Evolutionary conservation across 1,139 yeast genomes (phyloP).

Genomic region (Casaregolazyma lundiana): DNA sequence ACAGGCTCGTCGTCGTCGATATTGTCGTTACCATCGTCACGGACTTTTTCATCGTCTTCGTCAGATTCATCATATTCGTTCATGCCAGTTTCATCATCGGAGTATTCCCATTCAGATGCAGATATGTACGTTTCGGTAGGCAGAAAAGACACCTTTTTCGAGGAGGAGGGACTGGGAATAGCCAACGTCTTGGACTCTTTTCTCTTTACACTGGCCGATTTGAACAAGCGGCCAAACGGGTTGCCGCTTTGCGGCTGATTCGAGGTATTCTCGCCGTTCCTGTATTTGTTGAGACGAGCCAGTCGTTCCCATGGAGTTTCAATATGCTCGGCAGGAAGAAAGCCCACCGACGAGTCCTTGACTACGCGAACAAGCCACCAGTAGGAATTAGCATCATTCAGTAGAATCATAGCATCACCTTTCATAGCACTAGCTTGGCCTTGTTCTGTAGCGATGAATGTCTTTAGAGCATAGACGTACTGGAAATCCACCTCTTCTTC

Average conservation of each 20-base stretch:
- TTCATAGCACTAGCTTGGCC: slow-evolving; percentile 78
- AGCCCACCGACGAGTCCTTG: slow-evolving; percentile 61
- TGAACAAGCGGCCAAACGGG: slow-evolving; percentile 21
- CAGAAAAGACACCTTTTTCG: slow-evolving; percentile 25
- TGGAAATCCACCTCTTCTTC: slow-evolving; percentile 73
- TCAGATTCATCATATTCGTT: slow-evolving; percentile 25
- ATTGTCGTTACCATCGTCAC: slow-evolving; percentile 26
- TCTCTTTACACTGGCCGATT: slow-evolving; percentile 14
- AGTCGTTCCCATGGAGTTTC: slow-evolving; percentile 89
- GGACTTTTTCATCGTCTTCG: slow-evolving; percentile 16
- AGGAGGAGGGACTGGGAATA: background rate
- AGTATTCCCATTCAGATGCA: slow-evolving; percentile 30
- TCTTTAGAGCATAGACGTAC: slow-evolving; percentile 78
- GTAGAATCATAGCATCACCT: slow-evolving; percentile 76
- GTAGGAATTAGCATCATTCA: slow-evolving; percentile 87
- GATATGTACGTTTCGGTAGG: slow-evolving; percentile 25
- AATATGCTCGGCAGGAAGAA: slow-evolving; percentile 93
- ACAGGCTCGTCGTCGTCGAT: too few relatives aligned
- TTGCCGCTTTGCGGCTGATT: slow-evolving; percentile 10
- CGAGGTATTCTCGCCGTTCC: slow-evolving; percentile 64
- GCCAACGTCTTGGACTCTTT: slow-evolving; percentile 9
- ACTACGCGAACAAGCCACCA: slow-evolving; percentile 92
- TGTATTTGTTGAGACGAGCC: slow-evolving; percentile 88
- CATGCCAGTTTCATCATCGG: slow-evolving; percentile 27
- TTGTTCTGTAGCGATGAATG: slow-evolving; percentile 89